These are phyloP conservation scores for Ceratocystis colombiana DNA, from an alignment of 2,329 filamentous ascomycete species.

Conservation along the genomic window DNA sequence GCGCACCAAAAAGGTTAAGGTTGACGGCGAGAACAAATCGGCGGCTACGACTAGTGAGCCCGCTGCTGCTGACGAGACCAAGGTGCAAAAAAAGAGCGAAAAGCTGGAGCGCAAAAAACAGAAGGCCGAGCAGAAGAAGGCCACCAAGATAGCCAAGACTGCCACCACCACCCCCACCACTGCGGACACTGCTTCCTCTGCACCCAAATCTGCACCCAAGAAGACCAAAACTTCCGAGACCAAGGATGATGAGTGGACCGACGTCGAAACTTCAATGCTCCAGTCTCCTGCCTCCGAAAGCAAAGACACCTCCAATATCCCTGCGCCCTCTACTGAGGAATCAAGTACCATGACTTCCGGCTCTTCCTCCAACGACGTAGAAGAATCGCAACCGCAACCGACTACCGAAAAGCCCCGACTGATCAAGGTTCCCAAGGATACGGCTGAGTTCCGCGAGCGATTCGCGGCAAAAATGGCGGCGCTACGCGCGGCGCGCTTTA, in stretches of 20 bases:
- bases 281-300: constrained; percentile 49
- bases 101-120: constrained; percentile 40
- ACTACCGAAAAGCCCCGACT: constrained; percentile 47
- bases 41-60: constrained; percentile 37
- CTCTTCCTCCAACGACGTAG: constrained; percentile 57
- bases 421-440: constrained; percentile 58
- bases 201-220: constrained; percentile 24
- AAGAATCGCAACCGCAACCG: constrained; percentile 37
- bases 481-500: constrained; percentile 65
- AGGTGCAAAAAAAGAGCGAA: constrained; percentile 45
- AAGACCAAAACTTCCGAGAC: constrained; percentile 23
- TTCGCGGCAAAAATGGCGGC: constrained; percentile 75
- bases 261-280: constrained; percentile 36
- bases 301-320: constrained; percentile 36
- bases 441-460: constrained; percentile 64
- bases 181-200: constrained; percentile 26
- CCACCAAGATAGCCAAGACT: constrained; percentile 1
- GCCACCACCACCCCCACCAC: constrained; percentile 20
- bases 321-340: constrained; percentile 39
- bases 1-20: constrained; percentile 34
- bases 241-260: constrained; percentile 29
- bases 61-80: constrained; percentile 30
- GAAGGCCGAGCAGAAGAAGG: constrained; percentile 29
- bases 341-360: constrained; percentile 35
- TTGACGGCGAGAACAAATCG: constrained; percentile 26